phyloP scores from a whole-genome alignment of 2,329 filamentous ascomycete genomes.

The Ceratocystis cubensis region DNA sequence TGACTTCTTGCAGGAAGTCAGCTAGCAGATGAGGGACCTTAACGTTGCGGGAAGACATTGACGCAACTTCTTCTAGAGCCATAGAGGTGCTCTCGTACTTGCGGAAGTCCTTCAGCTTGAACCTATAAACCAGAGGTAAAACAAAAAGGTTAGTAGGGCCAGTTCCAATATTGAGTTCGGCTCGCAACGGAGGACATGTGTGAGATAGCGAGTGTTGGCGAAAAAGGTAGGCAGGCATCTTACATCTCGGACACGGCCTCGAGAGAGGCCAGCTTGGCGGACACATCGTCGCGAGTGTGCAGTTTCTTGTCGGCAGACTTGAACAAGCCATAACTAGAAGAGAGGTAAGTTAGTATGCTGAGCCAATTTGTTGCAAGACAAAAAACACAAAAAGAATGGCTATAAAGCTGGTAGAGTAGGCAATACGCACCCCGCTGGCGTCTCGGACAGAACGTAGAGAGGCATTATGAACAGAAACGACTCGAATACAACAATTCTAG shows the following conservation, averaged over 20 bases:
- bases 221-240: conserved; percentile 30
- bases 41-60: conserved; percentile 61
- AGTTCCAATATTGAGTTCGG: background rate
- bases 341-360: conserved; percentile 15
- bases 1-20: conserved; percentile 72
- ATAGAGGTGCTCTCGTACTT: conserved; percentile 92
- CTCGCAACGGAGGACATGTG: background rate
- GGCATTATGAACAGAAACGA: conserved; percentile 27
- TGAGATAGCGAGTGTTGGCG: conserved; percentile 6
- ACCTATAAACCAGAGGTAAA: conserved; percentile 34
- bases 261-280: conserved; percentile 60
- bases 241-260: conserved; percentile 80
- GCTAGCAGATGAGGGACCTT: conserved; percentile 85
- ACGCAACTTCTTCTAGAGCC: conserved; percentile 80
- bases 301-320: conserved; percentile 99
- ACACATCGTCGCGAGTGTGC: conserved; percentile 72
- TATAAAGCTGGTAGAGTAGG: conserved; percentile 5
- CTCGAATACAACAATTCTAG: conserved; percentile 3
- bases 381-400: background rate
- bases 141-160: conserved; percentile 18
- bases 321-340: conserved; percentile 79
- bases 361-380: background rate
- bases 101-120: conserved; percentile 93
- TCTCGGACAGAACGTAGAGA: conserved; percentile 88
- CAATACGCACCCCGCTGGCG: conserved; percentile 58